Percentiles rank a stretch among this genome's conserved stretches.
These are phyloP conservation scores for Zasmidium citrigriseum DNA, from an alignment of 2,329 filamentous ascomycete species.

Conservation along the genomic window DNA sequence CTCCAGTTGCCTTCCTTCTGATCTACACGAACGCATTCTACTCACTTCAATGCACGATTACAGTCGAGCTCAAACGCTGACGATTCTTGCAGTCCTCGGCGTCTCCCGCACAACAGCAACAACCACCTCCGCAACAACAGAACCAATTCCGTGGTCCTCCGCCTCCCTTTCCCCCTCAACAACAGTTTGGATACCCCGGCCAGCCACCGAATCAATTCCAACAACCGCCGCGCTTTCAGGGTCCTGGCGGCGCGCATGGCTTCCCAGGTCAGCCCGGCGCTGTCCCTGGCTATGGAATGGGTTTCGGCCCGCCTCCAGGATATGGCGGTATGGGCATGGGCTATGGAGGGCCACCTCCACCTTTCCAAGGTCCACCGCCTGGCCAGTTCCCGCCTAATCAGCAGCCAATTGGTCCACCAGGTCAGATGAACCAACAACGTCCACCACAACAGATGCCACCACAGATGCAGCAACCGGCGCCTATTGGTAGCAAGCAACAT, in stretches of 20 bases:
- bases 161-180: constrained; percentile 40
- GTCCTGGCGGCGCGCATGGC: constrained; percentile 44
- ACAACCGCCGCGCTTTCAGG: constrained; percentile 51
- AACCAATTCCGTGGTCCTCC: constrained; percentile 40
- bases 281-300: constrained; percentile 58
- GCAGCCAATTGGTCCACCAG: constrained; percentile 59
- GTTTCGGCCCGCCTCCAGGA: constrained; percentile 64
- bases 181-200: constrained; percentile 40
- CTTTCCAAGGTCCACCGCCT: constrained; percentile 50
- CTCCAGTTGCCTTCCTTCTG: constrained; percentile 99
- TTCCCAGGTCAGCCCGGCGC: constrained; percentile 46
- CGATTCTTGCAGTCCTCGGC: constrained; percentile 27
- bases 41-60: constrained; percentile 7
- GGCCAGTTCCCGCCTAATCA: constrained; percentile 34
- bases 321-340: constrained; percentile 27
- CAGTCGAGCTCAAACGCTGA: constrained; percentile 1
- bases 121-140: constrained; percentile 41
- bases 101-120: constrained; percentile 29
- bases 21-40: constrained; percentile 40
- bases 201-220: constrained; percentile 41
- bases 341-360: constrained; percentile 32
- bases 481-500: constrained; percentile 39
- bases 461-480: constrained; percentile 40
- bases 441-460: constrained; percentile 50
- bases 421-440: constrained; percentile 41